Base-by-base conservation (phyloP, 2,329 filamentous ascomycete genomes). In the Verticillium tricorpus region DNA sequence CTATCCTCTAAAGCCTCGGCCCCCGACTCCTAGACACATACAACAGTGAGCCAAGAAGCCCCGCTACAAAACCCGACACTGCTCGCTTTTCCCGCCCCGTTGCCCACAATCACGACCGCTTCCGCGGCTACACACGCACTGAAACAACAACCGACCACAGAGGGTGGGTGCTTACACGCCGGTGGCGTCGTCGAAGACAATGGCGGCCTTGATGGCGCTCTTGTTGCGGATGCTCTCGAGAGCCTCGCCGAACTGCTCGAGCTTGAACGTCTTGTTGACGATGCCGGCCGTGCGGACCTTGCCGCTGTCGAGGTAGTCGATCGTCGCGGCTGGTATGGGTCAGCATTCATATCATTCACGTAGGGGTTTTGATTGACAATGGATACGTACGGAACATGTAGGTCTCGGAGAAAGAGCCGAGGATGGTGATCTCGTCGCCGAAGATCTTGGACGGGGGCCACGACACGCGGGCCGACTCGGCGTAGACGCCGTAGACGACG, bases 391-490 rank as follows among this genome's bases (percentile, higher is more conserved):
- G 87, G 80, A 90, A 89, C 81, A 89, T 90, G 76, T 87, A 89
- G 28, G 87, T 89, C 74, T 91, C 88, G 57, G 86, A 90, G 77
- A 91, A 92, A 59, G 85, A 89, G 31, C 89, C 88, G 60, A 91
- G 77, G 67, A 92, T 89, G 67, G 87, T 90, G 68, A 92, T 89
- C 73, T 91, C 89, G 64, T 79, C 76, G 69, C 82, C 80, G 71
- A 85, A 91, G 69, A 92, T 91, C 78, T 89, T 89, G 72, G 83
- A 81, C n/a, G 89, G 89, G 5, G 86, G 80, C 87, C 88, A 90
- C 3, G 83, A 80, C 34, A 92, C 87, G 57, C 82, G 82, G 61
- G 84, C 87, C 32, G 82, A 75, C 65, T 80, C 83, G 65, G 83
- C 78, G 72, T 91, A 92, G 31, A 92, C 89, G 57, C 87, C 89